Conservation (phyloP, 192 early-diverging fungal species). For the Backusella tarrabulga region DNA sequence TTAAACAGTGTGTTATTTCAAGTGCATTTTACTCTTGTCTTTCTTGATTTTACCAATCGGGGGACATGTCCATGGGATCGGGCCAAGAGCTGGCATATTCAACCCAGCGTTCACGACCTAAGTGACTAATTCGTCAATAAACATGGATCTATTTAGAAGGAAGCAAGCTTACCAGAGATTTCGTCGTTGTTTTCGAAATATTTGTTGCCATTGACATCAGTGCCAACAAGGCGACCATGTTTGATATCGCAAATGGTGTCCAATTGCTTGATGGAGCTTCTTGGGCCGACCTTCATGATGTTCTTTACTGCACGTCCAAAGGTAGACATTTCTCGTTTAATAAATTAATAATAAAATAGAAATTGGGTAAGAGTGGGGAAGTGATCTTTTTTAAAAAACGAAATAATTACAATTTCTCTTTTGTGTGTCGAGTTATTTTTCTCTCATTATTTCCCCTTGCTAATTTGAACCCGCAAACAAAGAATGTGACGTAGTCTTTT, state of each 20-base stretch:
- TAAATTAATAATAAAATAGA: neutral
- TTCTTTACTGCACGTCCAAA: conserved; percentile 57
- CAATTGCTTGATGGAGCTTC: conserved; percentile 46
- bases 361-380: neutral
- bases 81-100: conserved; percentile 52
- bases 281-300: conserved; percentile 50
- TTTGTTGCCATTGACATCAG: conserved; percentile 72
- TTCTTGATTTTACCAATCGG: conserved; percentile 58
- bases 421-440: neutral
- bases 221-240: conserved; percentile 68
- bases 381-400: neutral
- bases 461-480: neutral
- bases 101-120: conserved; percentile 79
- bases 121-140: no score
- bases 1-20: neutral
- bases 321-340: conserved; percentile 40
- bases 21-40: neutral
- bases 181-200: conserved; percentile 74
- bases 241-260: conserved; percentile 62
- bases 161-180: conserved; percentile 52
- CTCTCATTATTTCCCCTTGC: neutral
- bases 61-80: conserved; percentile 66
- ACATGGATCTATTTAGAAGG: no score
- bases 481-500: neutral
- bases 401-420: neutral